Evolutionary conservation across 805 yeast species (phyloP).

Genomic region (Tetrapisispora pingtungensis): DNA sequence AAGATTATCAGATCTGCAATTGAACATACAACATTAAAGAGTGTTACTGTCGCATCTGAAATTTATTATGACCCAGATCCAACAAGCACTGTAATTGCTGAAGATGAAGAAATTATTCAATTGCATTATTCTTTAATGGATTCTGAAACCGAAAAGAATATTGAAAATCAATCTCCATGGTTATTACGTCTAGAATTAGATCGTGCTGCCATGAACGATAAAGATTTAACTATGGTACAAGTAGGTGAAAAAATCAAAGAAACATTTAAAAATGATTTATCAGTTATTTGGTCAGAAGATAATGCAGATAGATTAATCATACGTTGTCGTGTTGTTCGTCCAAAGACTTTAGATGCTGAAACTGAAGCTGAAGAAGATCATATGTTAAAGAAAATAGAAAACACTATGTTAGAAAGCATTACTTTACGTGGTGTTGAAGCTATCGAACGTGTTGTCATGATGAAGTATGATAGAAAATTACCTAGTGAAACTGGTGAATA

Average conservation of each 20-base stretch:
- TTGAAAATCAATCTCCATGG: slow-evolving; percentile 98
- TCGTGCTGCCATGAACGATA: slow-evolving; percentile 98
- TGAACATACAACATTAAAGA: slow-evolving; percentile 89
- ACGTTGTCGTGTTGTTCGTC: slow-evolving; percentile 97
- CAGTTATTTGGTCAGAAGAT: slow-evolving; percentile 98
- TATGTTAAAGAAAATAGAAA: slow-evolving; percentile 87
- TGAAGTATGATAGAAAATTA: slow-evolving; percentile 64
- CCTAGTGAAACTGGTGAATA: slow-evolving; percentile 81
- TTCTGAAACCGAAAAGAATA: slow-evolving; percentile 88
- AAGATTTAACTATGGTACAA: slow-evolving; percentile 95
- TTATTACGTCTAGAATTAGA: slow-evolving; percentile 89
- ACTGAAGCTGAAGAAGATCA: slow-evolving; percentile 96
- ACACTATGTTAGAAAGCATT: slow-evolving; percentile 91
- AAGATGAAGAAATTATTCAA: slow-evolving; percentile 94
- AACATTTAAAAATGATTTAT: slow-evolving; percentile 87
- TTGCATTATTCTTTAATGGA: slow-evolving; percentile 97
- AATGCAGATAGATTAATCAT: slow-evolving; percentile 92
- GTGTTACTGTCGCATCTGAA: slow-evolving; percentile 95
- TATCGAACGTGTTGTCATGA: slow-evolving; percentile 70
- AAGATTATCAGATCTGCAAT: slow-evolving; percentile 93
- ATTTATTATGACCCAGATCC: slow-evolving; percentile 98
- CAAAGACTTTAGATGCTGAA: slow-evolving; percentile 85
- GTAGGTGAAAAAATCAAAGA: slow-evolving; percentile 93
- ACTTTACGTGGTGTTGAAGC: slow-evolving; percentile 94
- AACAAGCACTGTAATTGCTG: slow-evolving; percentile 89